These are phyloP conservation scores for Termitomyces sp. DNA, from an alignment of 768 basidiomycete genomes.

Conservation along the genomic window DNA sequence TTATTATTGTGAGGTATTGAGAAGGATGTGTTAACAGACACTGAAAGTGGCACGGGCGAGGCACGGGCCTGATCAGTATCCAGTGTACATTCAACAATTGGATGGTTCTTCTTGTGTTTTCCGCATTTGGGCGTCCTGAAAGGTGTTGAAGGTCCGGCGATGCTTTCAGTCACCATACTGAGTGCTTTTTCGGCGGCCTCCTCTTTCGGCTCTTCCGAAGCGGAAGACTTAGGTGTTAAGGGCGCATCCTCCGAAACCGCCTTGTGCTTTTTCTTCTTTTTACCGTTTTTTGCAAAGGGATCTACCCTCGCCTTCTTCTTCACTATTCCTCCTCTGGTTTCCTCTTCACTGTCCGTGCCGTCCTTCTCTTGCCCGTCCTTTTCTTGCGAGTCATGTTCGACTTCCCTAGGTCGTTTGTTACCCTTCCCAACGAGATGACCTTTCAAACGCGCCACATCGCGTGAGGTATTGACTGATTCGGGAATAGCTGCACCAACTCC, in stretches of 20 bases:
- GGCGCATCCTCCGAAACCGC: background rate
- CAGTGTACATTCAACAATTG: background rate
- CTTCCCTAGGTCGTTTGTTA: slow-evolving; percentile 41
- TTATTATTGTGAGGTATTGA: background rate
- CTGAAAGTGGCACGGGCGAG: background rate
- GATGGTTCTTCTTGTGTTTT: slow-evolving; percentile 3
- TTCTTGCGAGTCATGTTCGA: slow-evolving; percentile 24
- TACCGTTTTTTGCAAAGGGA: slow-evolving; percentile 45
- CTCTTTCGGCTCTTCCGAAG: background rate
- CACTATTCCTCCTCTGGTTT: slow-evolving; percentile 50
- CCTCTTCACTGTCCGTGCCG: slow-evolving; percentile 44
- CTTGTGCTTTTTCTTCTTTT: slow-evolving; percentile 30
- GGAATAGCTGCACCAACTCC: slow-evolving; percentile 70
- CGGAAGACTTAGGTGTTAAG: background rate
- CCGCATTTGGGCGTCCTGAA: slow-evolving; percentile 1
- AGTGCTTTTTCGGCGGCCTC: background rate
- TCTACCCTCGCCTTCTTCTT: slow-evolving; percentile 57
- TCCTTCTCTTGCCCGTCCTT: slow-evolving; percentile 15
- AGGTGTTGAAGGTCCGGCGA: background rate
- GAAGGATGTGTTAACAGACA: background rate
- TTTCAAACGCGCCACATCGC: slow-evolving; percentile 60
- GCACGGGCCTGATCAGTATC: background rate
- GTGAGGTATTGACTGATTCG: slow-evolving; percentile 34
- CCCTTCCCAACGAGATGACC: slow-evolving; percentile 45
- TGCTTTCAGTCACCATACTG: background rate